Base-by-base conservation (phyloP, 2,329 filamentous ascomycete species). In the Salinomyces thailandicus region DNA sequence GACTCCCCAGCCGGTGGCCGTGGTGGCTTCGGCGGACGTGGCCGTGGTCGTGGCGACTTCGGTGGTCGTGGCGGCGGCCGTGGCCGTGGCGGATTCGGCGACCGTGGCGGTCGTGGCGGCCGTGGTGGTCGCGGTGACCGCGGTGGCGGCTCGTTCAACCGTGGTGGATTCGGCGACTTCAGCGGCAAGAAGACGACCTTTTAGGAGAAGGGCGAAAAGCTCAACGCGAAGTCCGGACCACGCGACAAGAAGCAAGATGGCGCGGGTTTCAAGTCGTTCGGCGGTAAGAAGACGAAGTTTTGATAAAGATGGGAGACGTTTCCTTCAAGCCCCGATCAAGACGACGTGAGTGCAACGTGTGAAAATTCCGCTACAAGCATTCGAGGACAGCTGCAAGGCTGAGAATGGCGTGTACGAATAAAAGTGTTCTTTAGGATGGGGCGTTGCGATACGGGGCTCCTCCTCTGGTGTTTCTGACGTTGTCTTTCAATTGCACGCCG, bases 101-200 rank as follows among this genome's bases (percentile, higher is more conserved):
- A 61, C 46, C 65, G 73, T 49, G 64, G 73, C 45, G 59, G 43
- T 36, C 44, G 68, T 46, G 61, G 69, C 40, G 64, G 72, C 46
- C 64, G 68, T 45, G 61, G 66, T 43, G 67, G 72, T 32, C 60
- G 69, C 45, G 62, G 69, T 43, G 64, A 72, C 49, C 62, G 66
- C 46, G 66, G 72, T 31, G 65, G 72, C 36, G 66, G 73, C 36
- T 55, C 57, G 17, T 64, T 61, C 54, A 68, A 68, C 62, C 62
- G 65, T 49, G 67, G 66, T 42, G 73, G 74, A 53, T 73, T 78
- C 52, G 70, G 75, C 42, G 73, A 79, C 57, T 85, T 81, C 69
- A 69, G 76, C 63, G 85, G 85, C 63, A 31, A 33, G 31, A 33
- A 33, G 31, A 19, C 14, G 9, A 33, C 31, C 15, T 33, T 33